phyloP scores from a whole-genome alignment of 2,329 filamentous ascomycete genomes.

The Aspergillus hortae region DNA sequence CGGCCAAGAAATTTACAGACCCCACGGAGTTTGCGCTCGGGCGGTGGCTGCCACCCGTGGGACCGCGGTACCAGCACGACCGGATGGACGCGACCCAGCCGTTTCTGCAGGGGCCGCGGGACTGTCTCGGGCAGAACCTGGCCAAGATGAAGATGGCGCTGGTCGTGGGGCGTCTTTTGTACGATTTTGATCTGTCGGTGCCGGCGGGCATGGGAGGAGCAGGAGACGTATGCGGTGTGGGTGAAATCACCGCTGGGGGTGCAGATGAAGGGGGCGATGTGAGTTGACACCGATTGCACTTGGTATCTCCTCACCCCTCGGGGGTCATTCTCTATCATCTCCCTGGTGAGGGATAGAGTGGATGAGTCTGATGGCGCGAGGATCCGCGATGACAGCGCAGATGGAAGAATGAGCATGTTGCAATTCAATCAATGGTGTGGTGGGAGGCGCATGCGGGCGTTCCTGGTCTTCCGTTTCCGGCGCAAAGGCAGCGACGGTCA shows the following conservation, averaged over 20 bases:
- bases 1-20: slow-evolving; percentile 2
- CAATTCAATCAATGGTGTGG: too few relatives aligned
- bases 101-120: slow-evolving; percentile 10
- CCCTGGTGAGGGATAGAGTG: too few relatives aligned
- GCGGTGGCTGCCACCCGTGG: slow-evolving; percentile 7
- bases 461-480: too few relatives aligned
- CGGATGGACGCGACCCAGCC: slow-evolving; percentile 6
- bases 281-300: too few relatives aligned
- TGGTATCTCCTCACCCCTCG: too few relatives aligned
- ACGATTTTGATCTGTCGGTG: slow-evolving; percentile 9
- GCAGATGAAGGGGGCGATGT: neutral
- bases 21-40: slow-evolving; percentile 4
- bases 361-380: too few relatives aligned
- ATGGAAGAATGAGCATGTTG: too few relatives aligned
- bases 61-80: slow-evolving; percentile 2
- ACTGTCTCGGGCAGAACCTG: slow-evolving; percentile 11
- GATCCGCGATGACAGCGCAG: too few relatives aligned
- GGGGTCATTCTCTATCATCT: too few relatives aligned
- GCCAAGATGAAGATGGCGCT: slow-evolving; percentile 8
- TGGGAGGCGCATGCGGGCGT: too few relatives aligned
- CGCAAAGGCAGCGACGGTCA: too few relatives aligned
- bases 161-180: slow-evolving; percentile 10
- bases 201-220: slow-evolving; percentile 1
- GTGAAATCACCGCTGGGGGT: slow-evolving; percentile 2
- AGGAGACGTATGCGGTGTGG: slow-evolving; percentile 5